Evolutionary conservation across 192 early-diverging fungal genomes (phyloP), one percentile per base, ranked within the genome.

Genomic region (Linnemannia zychae): DNA sequence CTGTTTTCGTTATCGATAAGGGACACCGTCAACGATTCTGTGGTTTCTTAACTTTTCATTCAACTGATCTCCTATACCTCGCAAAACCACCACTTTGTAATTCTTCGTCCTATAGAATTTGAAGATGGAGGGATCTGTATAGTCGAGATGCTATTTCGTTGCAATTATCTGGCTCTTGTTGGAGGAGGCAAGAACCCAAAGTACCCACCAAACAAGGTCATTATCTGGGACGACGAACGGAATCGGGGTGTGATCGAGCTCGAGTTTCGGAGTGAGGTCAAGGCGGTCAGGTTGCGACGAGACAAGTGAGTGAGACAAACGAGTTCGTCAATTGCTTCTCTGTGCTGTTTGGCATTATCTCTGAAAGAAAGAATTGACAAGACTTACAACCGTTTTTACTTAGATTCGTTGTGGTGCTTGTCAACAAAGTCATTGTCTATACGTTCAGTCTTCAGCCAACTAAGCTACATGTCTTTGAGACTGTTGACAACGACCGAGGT

Each of bases 131-230:
- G 95, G 16, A 93, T 97, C 75, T 91, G 91, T 24, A 91, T 96
- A 5, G 95, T 96, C 12, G 94, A 95, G 71, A 96, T 97, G 96
- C 90, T 97, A 11, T 94, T 94, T 80, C 89, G 95, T 9, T 94
- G 94, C 73, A 97, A 98, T 81, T 96, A 94, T 79, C 89, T 97
- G 46, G 97, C 95, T 0, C 90, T 97, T 67, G 96, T 97, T 17
- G 96, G 95, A 37, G 95, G 95, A 3, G 96, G 96, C 17, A 91
- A 93, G 73, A 94, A 96, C 74, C 96, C 97, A 57, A 91, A 92
- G 79, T 96, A 95, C 70, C 93, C 95, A n/a, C 95, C 95, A 13
- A 97, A 95, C 87, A 94, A 94, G 67, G 97, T 96, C 18, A 92
- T 95, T 57, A 92, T 98, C 67, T 98, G 95, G 92, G 97, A 98